Base-by-base conservation (phyloP, 1,284 basidiomycete genomes). In the Apiotrichum siamense region DNA sequence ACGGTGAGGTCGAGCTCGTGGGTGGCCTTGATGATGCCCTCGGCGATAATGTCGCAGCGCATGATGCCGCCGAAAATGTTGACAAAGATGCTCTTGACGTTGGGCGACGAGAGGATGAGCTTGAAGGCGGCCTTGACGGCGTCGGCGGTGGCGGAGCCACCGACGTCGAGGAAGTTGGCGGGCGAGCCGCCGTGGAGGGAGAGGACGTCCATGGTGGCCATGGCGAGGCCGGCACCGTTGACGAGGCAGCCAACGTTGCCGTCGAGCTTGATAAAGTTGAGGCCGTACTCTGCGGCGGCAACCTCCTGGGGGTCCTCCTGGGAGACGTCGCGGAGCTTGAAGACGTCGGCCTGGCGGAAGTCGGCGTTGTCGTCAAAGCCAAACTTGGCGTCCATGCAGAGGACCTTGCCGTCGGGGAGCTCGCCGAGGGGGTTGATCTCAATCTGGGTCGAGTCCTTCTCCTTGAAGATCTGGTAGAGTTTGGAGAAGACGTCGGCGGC, bases 301-400 rank as follows among this genome's bases (percentile, higher is more conserved):
- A 97, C 93, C 75, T 99, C 96, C 36, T 91, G 92, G 23, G 92
- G 82, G 71, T 97, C 93, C 76, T 99, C 96, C 76, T 99, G 96
- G 1, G 88, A 83, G 52, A 87, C 82, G 72, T 99, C 96, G 52
- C 96, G 85, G 52, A 97, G 81, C 50, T 79, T 79, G 72, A 97
- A 98, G 51, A 97, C 74, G 61, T 96, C 92, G 66, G 84, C 75
- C 74, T 99, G 96, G 59, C 96, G 86, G 83, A 98, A 98, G 67
- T 93, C 91, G 44, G 96, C 96, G 69, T 99, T 98, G 74, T 99
- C 96, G 69, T 99, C 96, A 66, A 99, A 98, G 36, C 93, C 92
- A 60, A 98, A 90, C 77, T 99, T 99, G 71, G 96, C 96, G 74
- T 99, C 96, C 96, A 99, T 98, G 80, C 93, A 98, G 49, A 99